Percentiles rank a stretch among this genome's conserved stretches.
Evolutionary conservation across 2,329 filamentous ascomycete genomes (phyloP).

Genomic region (Orbilia javanica): DNA sequence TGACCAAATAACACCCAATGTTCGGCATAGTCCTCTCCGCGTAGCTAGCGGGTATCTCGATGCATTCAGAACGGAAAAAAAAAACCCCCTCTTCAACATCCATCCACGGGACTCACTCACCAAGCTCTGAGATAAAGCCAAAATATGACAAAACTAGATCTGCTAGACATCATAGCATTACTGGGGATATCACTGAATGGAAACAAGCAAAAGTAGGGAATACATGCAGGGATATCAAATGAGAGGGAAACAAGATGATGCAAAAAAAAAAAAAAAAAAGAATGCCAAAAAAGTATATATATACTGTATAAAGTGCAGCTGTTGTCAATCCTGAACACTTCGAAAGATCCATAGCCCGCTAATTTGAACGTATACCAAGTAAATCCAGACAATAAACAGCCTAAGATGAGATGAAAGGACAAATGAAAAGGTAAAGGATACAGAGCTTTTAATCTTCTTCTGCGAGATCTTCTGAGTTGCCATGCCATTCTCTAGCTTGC

Average conservation of each 20-base stretch:
- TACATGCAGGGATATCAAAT: conserved; percentile 53
- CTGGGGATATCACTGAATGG: conserved; percentile 54
- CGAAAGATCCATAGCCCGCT: conserved; percentile 59
- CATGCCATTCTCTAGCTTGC: conserved; percentile 89
- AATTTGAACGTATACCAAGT: conserved; percentile 59
- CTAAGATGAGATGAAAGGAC: conserved; percentile 41
- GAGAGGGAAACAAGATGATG: conserved; percentile 31
- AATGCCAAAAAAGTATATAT: conserved; percentile 51
- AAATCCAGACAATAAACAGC: conserved; percentile 49
- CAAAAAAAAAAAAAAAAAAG: too few species aligned
- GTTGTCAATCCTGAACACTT: conserved; percentile 55
- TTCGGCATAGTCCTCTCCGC: background rate
- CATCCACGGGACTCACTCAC: conserved; percentile 35
- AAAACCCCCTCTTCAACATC: conserved; percentile 28
- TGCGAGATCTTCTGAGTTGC: conserved; percentile 66
- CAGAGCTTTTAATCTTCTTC: conserved; percentile 61
- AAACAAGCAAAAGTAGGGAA: conserved; percentile 48
- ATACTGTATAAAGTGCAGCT: conserved; percentile 45
- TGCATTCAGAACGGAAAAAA: conserved; percentile 36
- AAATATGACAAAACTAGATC: conserved; percentile 34
- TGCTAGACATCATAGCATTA: conserved; percentile 42
- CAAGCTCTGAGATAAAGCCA: conserved; percentile 2
- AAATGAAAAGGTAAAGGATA: conserved; percentile 46
- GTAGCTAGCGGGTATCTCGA: conserved; percentile 3
- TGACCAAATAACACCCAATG: conserved; percentile 4